These are phyloP conservation scores for Glycine tomentella DNA, from an alignment of 306 rosid genomes.

Conservation along the genomic window DNA sequence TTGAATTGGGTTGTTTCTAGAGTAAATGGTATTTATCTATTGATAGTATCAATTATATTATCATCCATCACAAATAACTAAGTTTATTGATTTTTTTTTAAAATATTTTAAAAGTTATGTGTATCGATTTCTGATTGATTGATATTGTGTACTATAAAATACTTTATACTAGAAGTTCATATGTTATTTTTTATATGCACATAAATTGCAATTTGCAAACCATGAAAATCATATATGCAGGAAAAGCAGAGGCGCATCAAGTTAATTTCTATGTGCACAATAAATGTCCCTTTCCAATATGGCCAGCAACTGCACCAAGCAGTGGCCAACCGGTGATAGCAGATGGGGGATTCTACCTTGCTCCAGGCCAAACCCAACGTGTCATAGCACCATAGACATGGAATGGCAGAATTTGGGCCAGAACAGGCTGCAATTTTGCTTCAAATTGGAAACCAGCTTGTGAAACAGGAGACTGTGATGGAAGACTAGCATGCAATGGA, in stretches of 20 bases:
- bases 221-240: slow-evolving; percentile 43
- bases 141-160: too few relatives aligned
- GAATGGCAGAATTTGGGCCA: slow-evolving; percentile 90
- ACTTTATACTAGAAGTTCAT: too few relatives aligned
- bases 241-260: slow-evolving; percentile 55
- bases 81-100: too few relatives aligned
- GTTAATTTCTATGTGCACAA: slow-evolving; percentile 67
- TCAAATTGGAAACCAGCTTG: slow-evolving; percentile 63
- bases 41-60: too few relatives aligned
- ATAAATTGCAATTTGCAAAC: not conserved
- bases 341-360: slow-evolving; percentile 82
- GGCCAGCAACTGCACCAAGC: slow-evolving; percentile 95
- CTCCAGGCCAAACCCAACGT: slow-evolving; percentile 56
- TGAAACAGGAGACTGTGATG: slow-evolving; percentile 90
- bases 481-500: slow-evolving; percentile 80
- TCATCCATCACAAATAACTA: too few relatives aligned
- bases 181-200: too few relatives aligned
- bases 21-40: too few relatives aligned
- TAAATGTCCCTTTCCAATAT: slow-evolving; percentile 79
- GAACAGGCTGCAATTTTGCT: slow-evolving; percentile 80
- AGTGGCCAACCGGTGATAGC: slow-evolving; percentile 74
- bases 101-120: too few relatives aligned
- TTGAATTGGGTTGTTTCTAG: too few relatives aligned
- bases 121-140: too few relatives aligned
- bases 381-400: slow-evolving; percentile 74